Evolutionary conservation across 352 stramenopile species (phyloP).

Genomic region (Globisporangium cylindrosporum): DNA sequence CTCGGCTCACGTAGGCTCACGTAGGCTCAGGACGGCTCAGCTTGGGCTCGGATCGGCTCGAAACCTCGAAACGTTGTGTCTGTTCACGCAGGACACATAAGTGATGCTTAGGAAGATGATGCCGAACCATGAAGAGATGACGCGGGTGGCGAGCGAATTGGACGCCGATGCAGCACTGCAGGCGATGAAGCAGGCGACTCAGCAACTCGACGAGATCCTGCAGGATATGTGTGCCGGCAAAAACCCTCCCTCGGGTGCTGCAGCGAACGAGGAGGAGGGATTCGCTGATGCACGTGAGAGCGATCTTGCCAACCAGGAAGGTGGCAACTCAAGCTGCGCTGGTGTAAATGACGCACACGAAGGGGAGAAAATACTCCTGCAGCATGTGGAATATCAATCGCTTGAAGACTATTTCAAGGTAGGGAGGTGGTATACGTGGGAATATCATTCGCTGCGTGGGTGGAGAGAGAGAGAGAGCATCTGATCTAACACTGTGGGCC

Average conservation of each 20-base stretch:
- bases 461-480: neutral
- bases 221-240: conserved; percentile 33
- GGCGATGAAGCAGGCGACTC: conserved; percentile 29
- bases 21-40: too few relatives aligned
- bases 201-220: conserved; percentile 48
- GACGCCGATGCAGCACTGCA: conserved; percentile 11
- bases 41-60: conserved; percentile 1
- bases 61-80: neutral
- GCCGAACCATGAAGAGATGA: neutral
- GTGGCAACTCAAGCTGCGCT: neutral
- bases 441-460: neutral
- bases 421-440: neutral
- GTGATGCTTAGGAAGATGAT: neutral
- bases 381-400: neutral
- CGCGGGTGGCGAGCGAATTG: neutral
- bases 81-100: neutral
- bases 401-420: conserved; percentile 4
- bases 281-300: conserved; percentile 10
- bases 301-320: neutral
- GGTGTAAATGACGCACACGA: neutral
- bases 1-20: neutral
- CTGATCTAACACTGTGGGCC: too few relatives aligned
- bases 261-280: neutral
- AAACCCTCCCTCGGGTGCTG: neutral
- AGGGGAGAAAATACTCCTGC: neutral